Evolutionary conservation across 495 filamentous ascomycete genomes (phyloP).

Genomic region (Extremus antarcticus): DNA sequence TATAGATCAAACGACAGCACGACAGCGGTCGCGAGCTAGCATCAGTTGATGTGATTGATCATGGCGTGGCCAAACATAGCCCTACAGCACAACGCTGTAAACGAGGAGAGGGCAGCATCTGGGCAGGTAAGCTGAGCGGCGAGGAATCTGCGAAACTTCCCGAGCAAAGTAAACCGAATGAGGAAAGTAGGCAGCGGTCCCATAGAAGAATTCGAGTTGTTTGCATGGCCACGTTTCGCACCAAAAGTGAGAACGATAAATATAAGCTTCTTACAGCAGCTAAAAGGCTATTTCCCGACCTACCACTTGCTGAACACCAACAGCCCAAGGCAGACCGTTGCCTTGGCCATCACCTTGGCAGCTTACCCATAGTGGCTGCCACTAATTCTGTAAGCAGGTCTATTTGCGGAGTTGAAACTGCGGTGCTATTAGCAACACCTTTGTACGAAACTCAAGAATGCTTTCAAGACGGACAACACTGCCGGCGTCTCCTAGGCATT

Average conservation of each 20-base stretch:
- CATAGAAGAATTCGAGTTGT: background rate
- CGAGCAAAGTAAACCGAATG: background rate
- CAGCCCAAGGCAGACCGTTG: background rate
- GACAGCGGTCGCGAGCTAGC: too few species aligned
- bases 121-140: background rate
- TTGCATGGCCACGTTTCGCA: background rate
- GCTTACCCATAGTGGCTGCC: background rate
- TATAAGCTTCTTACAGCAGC: background rate
- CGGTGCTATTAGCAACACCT: background rate
- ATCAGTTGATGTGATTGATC: background rate
- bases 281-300: background rate
- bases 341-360: background rate
- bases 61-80: background rate
- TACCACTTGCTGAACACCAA: background rate
- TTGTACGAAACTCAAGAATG: too few species aligned
- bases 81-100: background rate
- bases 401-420: background rate
- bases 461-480: too few species aligned
- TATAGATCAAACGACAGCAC: too few species aligned
- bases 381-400: background rate
- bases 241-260: background rate
- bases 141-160: background rate
- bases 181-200: background rate
- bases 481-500: too few species aligned
- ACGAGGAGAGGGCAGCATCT: background rate